Percentiles rank a stretch among this genome's conserved stretches.
phyloP scores from a whole-genome alignment of 495 filamentous ascomycete species.

The Tuber brumale region DNA sequence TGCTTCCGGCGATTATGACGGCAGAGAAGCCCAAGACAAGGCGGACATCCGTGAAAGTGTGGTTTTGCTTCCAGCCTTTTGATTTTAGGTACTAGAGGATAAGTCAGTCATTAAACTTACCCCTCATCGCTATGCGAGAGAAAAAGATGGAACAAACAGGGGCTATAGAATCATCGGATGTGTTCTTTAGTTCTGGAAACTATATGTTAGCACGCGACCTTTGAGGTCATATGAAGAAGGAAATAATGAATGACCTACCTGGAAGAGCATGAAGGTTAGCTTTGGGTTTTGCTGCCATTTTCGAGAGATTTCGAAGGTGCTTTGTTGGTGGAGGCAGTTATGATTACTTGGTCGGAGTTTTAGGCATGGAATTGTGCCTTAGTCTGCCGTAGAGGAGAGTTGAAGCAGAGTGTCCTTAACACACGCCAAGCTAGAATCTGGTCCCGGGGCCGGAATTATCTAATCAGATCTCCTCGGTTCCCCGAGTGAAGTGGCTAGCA shows the following conservation, averaged over 20 bases:
- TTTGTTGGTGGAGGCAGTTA: slow-evolving; percentile 10
- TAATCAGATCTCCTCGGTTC: not conserved
- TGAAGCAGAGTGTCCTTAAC: slow-evolving; percentile 1
- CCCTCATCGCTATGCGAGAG: not conserved
- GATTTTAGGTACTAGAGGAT: slow-evolving; percentile 70
- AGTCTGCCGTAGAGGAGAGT: not conserved
- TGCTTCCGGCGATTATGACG: slow-evolving; percentile 67
- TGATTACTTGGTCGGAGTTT: not conserved
- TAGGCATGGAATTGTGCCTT: not conserved
- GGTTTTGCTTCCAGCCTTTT: slow-evolving; percentile 71
- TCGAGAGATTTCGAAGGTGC: not conserved
- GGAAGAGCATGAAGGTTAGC: slow-evolving; percentile 34
- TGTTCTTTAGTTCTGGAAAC: slow-evolving; percentile 81
- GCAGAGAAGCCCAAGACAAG: slow-evolving; percentile 76
- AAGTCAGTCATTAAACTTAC: slow-evolving; percentile 37
- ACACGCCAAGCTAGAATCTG: not conserved
- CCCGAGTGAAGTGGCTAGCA: not conserved
- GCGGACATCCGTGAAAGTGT: slow-evolving; percentile 73
- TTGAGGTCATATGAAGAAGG: not conserved
- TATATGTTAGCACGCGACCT: slow-evolving; percentile 28
- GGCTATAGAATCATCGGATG: slow-evolving; percentile 79
- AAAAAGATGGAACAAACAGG: slow-evolving; percentile 20
- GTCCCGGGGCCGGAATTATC: not conserved
- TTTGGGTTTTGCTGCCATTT: slow-evolving; percentile 26
- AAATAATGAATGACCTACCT: slow-evolving; percentile 12